Conservation (phyloP, 805 yeast genomes). For the Wickerhamiella dianesei region DNA sequence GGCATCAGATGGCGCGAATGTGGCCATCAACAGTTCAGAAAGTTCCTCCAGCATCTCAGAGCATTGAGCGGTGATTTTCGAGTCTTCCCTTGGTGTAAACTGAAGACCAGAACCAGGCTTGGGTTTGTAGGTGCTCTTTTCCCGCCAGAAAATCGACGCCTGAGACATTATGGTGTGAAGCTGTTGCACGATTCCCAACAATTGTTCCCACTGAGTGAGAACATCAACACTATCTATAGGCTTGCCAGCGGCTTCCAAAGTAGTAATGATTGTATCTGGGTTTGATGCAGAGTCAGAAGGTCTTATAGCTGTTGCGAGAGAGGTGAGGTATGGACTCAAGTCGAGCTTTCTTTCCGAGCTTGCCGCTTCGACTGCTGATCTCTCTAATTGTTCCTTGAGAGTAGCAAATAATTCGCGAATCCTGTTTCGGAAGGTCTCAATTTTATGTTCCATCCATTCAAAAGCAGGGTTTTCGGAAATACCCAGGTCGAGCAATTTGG, state of each 20-base stretch:
- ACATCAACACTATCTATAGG: slow-evolving; percentile 10
- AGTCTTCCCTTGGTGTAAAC: not conserved
- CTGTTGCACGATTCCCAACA: slow-evolving; percentile 7
- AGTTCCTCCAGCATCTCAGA: not conserved
- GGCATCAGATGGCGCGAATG: not conserved
- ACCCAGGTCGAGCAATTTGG: slow-evolving; percentile 50
- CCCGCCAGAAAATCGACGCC: slow-evolving; percentile 17
- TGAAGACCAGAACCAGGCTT: not conserved
- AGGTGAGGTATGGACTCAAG: slow-evolving; percentile 8
- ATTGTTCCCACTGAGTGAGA: slow-evolving; percentile 13
- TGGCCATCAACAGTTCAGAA: not conserved
- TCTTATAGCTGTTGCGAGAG: slow-evolving; percentile 9
- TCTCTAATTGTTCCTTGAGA: slow-evolving; percentile 30
- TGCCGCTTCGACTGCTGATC: slow-evolving; percentile 2
- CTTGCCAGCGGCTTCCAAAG: not conserved
- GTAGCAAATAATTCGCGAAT: slow-evolving; percentile 10
- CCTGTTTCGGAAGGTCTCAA: slow-evolving; percentile 26
- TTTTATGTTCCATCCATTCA: slow-evolving; percentile 46
- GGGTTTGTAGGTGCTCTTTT: not conserved
- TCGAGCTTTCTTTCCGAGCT: slow-evolving; percentile 8
- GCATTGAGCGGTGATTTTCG: not conserved
- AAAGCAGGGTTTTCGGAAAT: slow-evolving; percentile 49
- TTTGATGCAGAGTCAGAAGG: slow-evolving; percentile 12
- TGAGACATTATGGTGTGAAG: slow-evolving; percentile 10
- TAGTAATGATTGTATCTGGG: not conserved